These are phyloP conservation scores for Scenedesmus sp. DNA, from an alignment of 163 green algal species.

Conservation along the genomic window DNA sequence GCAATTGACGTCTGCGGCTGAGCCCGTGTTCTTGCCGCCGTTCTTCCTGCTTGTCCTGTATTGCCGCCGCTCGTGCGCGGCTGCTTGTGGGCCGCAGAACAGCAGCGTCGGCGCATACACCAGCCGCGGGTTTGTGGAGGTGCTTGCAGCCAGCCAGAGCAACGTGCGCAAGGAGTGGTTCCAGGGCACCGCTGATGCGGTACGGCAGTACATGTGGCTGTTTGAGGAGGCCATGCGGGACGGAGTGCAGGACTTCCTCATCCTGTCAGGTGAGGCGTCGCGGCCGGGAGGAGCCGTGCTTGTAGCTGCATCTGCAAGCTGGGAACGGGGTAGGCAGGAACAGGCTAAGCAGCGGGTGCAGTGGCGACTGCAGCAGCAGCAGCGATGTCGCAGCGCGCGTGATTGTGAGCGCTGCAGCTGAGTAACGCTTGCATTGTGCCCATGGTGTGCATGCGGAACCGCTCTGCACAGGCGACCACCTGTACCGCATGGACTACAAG, in stretches of 20 bases:
- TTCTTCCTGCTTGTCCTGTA: not conserved
- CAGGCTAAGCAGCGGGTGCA: too few relatives aligned
- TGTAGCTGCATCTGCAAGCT: not conserved
- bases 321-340: too few relatives aligned
- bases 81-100: conserved; percentile 73
- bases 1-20: not conserved
- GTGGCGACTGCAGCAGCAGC: too few relatives aligned
- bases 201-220: conserved; percentile 97
- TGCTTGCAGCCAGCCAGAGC: conserved; percentile 96
- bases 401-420: conserved; percentile 80
- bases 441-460: not conserved
- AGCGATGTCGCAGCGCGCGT: too few relatives aligned
- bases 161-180: conserved; percentile 94
- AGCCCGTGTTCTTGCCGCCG: conserved; percentile 9
- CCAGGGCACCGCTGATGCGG: conserved; percentile 96
- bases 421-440: too few relatives aligned
- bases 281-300: not conserved
- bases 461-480: conserved; percentile 82
- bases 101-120: conserved; percentile 80
- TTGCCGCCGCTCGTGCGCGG: conserved; percentile 11
- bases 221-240: conserved; percentile 91
- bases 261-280: conserved; percentile 85
- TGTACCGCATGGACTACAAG: conserved; percentile 98
- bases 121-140: conserved; percentile 96
- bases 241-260: conserved; percentile 92